phyloP scores from a whole-genome alignment of 177 flowering plant species.

The Vitis hybrid region DNA sequence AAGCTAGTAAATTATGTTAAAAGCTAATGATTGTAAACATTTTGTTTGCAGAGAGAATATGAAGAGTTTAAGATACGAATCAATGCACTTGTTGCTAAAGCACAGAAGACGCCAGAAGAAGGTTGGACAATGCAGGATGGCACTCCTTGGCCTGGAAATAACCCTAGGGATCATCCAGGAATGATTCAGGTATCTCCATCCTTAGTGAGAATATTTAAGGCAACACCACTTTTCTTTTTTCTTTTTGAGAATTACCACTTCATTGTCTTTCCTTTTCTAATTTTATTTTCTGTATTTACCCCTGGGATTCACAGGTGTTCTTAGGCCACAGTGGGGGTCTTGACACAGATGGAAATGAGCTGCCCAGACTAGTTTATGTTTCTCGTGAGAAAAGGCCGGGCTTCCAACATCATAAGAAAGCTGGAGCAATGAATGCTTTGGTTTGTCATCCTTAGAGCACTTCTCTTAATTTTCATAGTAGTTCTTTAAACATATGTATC shows the following conservation, averaged over 20 bases:
- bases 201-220: background rate
- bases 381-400: conserved; percentile 99
- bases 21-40: background rate
- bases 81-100: conserved; percentile 94
- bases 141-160: conserved; percentile 98
- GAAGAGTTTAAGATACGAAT: conserved; percentile 94
- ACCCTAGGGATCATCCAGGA: conserved; percentile 98
- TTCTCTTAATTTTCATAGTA: background rate
- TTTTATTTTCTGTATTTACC: background rate
- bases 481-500: background rate
- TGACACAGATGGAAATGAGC: conserved; percentile 95
- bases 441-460: conserved; percentile 36
- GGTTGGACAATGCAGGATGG: conserved; percentile 99
- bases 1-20: background rate
- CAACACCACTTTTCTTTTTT: background rate
- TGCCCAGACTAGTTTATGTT: conserved; percentile 96
- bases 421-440: conserved; percentile 99
- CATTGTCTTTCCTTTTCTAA: background rate
- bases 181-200: conserved; percentile 82
- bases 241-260: background rate
- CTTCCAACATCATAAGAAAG: conserved; percentile 98
- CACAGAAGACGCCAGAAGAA: conserved; percentile 93
- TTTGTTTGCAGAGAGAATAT: conserved; percentile 76
- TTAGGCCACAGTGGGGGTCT: conserved; percentile 99
- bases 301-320: conserved; percentile 55